phyloP scores from a whole-genome alignment of 2,329 filamentous ascomycete species.

The Ascochyta koolunga region DNA sequence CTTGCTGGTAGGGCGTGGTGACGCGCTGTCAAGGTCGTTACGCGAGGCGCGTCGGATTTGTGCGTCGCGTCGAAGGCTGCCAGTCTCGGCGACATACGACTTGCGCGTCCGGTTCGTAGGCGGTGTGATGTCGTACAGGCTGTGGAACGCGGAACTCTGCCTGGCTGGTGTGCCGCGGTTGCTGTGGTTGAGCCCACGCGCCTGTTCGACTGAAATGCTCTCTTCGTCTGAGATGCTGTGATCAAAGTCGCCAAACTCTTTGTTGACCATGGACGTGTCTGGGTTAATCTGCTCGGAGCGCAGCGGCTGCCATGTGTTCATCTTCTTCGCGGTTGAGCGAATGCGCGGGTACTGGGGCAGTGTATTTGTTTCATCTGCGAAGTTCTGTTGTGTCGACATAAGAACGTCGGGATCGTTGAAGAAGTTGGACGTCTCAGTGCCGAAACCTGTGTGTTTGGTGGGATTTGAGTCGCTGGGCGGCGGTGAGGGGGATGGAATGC shows the following conservation, averaged over 20 bases:
- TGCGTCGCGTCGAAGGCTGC: conserved; percentile 53
- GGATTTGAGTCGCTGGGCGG: conserved; percentile 46
- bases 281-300: conserved; percentile 42
- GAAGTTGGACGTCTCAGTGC: conserved; percentile 34
- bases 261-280: conserved; percentile 49
- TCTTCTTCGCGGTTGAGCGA: conserved; percentile 48
- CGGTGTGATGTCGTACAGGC: conserved; percentile 56
- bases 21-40: conserved; percentile 48
- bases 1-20: conserved; percentile 48
- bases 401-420: conserved; percentile 45
- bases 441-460: conserved; percentile 40
- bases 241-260: conserved; percentile 49
- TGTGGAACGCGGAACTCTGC: conserved; percentile 60
- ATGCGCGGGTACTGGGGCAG: conserved; percentile 42
- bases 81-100: conserved; percentile 40
- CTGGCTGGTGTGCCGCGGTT: conserved; percentile 46
- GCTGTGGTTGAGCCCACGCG: conserved; percentile 56
- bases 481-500: conserved; percentile 37
- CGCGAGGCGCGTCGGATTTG: conserved; percentile 53
- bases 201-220: conserved; percentile 63
- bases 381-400: conserved; percentile 47
- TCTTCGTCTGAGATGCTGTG: conserved; percentile 52
- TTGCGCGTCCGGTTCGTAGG: conserved; percentile 46
- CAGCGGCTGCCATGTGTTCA: conserved; percentile 45
- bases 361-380: conserved; percentile 45